Base-by-base conservation (phyloP, 2,329 filamentous ascomycete genomes). In the Thelonectria rubi region DNA sequence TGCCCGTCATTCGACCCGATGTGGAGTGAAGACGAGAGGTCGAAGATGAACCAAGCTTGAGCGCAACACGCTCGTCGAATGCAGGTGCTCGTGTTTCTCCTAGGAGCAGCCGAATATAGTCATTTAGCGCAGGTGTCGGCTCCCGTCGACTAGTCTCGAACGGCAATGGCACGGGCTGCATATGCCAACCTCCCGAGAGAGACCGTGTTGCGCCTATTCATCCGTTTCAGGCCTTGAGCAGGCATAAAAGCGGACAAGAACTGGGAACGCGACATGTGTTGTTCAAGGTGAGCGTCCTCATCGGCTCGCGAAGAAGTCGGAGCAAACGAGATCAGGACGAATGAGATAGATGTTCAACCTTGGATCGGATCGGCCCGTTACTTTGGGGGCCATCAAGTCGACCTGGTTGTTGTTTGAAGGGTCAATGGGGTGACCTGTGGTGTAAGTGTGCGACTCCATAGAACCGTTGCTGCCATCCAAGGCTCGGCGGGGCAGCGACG, bases 341-440 rank as follows among this genome's bases (percentile, higher is more conserved):
- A 72, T 71, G 49, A 63, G 55, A 60, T 50, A 46, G 40, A 50
- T 30, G 47, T 51, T 66, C 24, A 57, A 57, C 62, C 58, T 69
- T 66, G 55, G 54, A 51, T 66, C 69, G 72, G 71, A 72, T 67
- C 72, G 72, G 70, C 65, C 72, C 72, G 72, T 73, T 66, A 62
- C 60, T 62, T 46, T 61, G 55, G 60, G 55, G 54, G 49, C 34
- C 62, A 62, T 64, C 46, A 63, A 42, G 55, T 55, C 66, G 45
- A 42, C 56, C 59, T 58, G 58, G 58, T 54, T 67, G 62, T 56
- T 60, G 60, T 65, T 57, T 60, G 62, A 49, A 60, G 63, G 61
- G 60, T 62, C 53, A 57, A 65, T 54, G 60, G 54, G 51, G 66
- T 72, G 65, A 48, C 58, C 46, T 59, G 58, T 50, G 62, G 63